A percentile compares a stretch with the other conserved stretches of the same genome.
phyloP scores from a whole-genome alignment of 2,329 filamentous ascomycete species.

The Westerdykella aurantiaca region DNA sequence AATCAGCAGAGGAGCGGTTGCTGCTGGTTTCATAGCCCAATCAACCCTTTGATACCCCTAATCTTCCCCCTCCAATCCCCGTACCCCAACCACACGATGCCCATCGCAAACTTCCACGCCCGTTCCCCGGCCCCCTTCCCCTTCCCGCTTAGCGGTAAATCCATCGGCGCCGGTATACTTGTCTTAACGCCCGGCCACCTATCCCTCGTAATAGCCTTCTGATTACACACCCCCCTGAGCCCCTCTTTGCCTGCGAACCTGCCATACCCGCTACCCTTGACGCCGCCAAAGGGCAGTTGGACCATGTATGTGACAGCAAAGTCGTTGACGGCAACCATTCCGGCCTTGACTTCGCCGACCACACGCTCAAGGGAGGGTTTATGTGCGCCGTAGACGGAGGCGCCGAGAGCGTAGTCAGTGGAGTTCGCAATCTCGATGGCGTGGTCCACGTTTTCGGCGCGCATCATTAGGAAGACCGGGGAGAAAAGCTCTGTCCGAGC shows the following conservation, averaged over 20 bases:
- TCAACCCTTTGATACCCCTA: conserved; percentile 38
- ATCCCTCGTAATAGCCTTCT: conserved; percentile 82
- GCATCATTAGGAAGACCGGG: conserved; percentile 82
- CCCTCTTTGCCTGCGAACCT: conserved; percentile 90
- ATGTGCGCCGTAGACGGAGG: conserved; percentile 71
- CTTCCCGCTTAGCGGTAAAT: conserved; percentile 63
- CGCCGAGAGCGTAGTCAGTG: conserved; percentile 74
- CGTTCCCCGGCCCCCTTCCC: conserved; percentile 27
- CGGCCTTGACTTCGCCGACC: conserved; percentile 64
- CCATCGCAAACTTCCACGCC: conserved; percentile 41
- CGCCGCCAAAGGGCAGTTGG: conserved; percentile 88
- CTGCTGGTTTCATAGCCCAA: conserved; percentile 21
- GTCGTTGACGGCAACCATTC: conserved; percentile 94
- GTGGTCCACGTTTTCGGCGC: conserved; percentile 57
- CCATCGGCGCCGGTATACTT: conserved; percentile 70
- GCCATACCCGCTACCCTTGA: conserved; percentile 82
- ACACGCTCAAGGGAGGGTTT: conserved; percentile 59
- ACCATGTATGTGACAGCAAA: conserved; percentile 92
- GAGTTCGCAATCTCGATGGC: conserved; percentile 79
- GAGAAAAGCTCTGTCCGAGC: conserved; percentile 90
- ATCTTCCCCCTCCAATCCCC: conserved; percentile 38
- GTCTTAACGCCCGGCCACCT: conserved; percentile 59
- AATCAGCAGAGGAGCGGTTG: no score
- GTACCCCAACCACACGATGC: conserved; percentile 47
- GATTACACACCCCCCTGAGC: conserved; percentile 74